Base-by-base conservation (phyloP, 345 rosid species). In the Durio zibethinus region DNA sequence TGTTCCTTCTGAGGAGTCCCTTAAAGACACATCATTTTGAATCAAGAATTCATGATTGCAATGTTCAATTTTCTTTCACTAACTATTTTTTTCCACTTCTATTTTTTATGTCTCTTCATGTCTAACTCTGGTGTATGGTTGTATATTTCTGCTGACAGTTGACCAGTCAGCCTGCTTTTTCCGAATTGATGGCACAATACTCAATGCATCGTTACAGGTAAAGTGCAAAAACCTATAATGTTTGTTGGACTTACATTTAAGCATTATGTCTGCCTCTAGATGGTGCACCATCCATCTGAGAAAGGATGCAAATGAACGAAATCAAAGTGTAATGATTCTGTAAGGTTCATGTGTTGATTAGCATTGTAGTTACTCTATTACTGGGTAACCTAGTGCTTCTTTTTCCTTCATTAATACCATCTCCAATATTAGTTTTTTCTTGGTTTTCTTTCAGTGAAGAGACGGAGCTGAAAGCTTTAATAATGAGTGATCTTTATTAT, bases 161-260 rank as follows among this genome's bases (percentile, higher is more conserved):
- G 84, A 88, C 80, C 77, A 74, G 80, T 72, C 97, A 85, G 83
- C 90, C 88, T 85, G 91, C 93, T 73, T 93, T 95, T 84, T 87
- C 91, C 75, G 94, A 92, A 79, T 80, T 96, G 82, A 45, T 86
- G 83, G 87, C 83, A 57, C 92, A 89, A 64, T 95, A 92, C 78
- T 82, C 91, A 35, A 87, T 83, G 78, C 88, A 73, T 64, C 89
- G 92, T 54, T 96, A 92, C 87, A 91, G 98, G 99, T 93, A 83
- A 79, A 78, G 35, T 78, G 43, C 79, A 69, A 31, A 40, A 21
- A 20, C 33, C 57, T 76, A 20, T 29, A 3, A 33, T 74, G 72
- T 61, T 67, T 43, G 6, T 61, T 54, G 64, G 53, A 69, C 36
- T 31, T 69, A 42, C 48, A 2, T 71, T 42, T 12, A 65, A 74